Evolutionary conservation across 495 filamentous ascomycete genomes (phyloP).

Genomic region (Daldinia concentrica): DNA sequence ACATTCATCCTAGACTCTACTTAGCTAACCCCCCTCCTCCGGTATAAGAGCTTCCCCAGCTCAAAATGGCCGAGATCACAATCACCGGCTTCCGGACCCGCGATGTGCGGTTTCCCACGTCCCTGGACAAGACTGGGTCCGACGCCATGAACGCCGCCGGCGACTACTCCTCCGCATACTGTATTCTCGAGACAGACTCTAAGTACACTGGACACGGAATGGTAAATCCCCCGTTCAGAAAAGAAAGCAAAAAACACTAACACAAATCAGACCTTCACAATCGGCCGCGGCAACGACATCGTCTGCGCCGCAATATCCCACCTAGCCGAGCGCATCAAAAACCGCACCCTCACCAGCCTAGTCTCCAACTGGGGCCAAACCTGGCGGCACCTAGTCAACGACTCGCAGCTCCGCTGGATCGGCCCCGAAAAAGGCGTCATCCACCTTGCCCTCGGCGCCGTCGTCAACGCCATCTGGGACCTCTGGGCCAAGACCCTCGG

Average conservation of each 20-base stretch:
- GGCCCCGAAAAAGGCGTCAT: slow-evolving; percentile 96
- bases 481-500: slow-evolving; percentile 87
- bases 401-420: slow-evolving; percentile 93
- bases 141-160: slow-evolving; percentile 97
- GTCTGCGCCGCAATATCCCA: slow-evolving; percentile 86
- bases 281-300: slow-evolving; percentile 94
- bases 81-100: slow-evolving; percentile 82
- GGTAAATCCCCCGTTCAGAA: slow-evolving; percentile 59
- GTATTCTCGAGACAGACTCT: slow-evolving; percentile 85
- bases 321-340: slow-evolving; percentile 75
- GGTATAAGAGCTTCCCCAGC: background rate
- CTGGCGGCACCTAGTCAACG: slow-evolving; percentile 89
- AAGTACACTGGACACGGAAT: slow-evolving; percentile 83
- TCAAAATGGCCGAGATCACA: slow-evolving; percentile 68
- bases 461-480: slow-evolving; percentile 95
- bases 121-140: slow-evolving; percentile 91
- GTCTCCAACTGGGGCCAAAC: slow-evolving; percentile 86
- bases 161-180: slow-evolving; percentile 93
- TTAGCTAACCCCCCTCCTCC: background rate
- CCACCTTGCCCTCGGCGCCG: slow-evolving; percentile 87
- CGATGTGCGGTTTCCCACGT: slow-evolving; percentile 94
- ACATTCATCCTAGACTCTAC: background rate
- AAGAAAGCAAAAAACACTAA: slow-evolving; percentile 12
- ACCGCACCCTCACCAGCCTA: slow-evolving; percentile 76
- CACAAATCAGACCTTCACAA: slow-evolving; percentile 79